Evolutionary conservation across 495 filamentous ascomycete genomes (phyloP), one percentile per base, ranked within the genome.

Genomic region (Talaromyces adpressus): DNA sequence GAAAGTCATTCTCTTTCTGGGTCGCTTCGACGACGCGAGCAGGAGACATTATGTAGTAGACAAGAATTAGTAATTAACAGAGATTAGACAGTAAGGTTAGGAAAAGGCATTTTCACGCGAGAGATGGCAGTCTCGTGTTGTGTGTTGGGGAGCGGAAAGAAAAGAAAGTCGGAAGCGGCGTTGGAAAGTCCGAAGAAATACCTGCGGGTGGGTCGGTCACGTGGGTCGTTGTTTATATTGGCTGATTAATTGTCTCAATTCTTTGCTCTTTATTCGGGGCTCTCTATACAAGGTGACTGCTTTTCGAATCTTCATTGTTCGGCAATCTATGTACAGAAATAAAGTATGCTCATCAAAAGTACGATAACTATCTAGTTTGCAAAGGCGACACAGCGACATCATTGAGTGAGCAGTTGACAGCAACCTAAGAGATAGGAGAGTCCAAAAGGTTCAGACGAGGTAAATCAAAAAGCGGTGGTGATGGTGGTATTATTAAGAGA

Each of bases 1-100:
- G 71, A 30, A 81, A 72, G 65, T 75, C 76, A 64, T 66, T 75
- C 63, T 78, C 74, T 45, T 69, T 70, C 70, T 75, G 73, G 69
- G 62, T 64, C 59, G 74, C 66, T 34, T 70, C 67, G 63, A 67
- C 25, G 36, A 77, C 68, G 36, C 67, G 67, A 59, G 73, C 70
- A 67, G 77, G 76, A 61, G 77, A 74, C 76, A 80, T 80, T 52
- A 58, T 73, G 52, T 9, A 2, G 11, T 36, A 36, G 32, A 12
- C 9, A 36, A 30, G 39, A 14, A 57, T 49, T 52, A 52, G 20
- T 60, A 29, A 49, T 45, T 59, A 27, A 20, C n/a, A 32, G 56
- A 54, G 8, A 20, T 49, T 49, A 49, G 23, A 29, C 12, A 3
- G 7, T 59, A 36, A 59, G 16, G 14, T 41, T n/a, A 59, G 8